Conservation (phyloP, 805 yeast genomes). For the Sugiyamaella valdiviana region DNA sequence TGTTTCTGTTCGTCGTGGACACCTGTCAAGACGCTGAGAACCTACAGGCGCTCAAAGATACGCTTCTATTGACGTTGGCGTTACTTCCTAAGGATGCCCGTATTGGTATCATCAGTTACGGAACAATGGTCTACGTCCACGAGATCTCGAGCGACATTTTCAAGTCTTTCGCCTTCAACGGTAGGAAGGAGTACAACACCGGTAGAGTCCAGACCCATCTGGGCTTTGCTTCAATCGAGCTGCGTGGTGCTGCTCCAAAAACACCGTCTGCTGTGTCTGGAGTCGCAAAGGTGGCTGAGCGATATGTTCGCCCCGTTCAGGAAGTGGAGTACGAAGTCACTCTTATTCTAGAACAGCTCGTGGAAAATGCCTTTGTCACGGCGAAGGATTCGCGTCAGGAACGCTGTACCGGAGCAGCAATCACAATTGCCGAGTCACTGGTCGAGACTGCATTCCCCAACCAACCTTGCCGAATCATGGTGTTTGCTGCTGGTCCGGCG, state of each 20-base stretch:
- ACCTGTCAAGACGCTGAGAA: constrained; percentile 83
- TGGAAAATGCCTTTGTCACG: constrained; percentile 76
- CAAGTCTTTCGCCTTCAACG: constrained; percentile 76
- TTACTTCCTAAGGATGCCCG: constrained; percentile 83
- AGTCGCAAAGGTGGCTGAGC: constrained; percentile 26
- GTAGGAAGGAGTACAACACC: constrained; percentile 67
- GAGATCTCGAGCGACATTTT: constrained; percentile 65
- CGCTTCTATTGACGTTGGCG: constrained; percentile 66
- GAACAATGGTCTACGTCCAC: constrained; percentile 83
- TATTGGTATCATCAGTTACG: constrained; percentile 83
- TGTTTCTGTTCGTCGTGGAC: constrained; percentile 79
- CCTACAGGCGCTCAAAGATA: constrained; percentile 73
- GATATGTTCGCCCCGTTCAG: constrained; percentile 62
- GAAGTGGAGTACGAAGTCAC: constrained; percentile 74
- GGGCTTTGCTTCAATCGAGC: constrained; percentile 36
- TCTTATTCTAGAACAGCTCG: constrained; percentile 61
- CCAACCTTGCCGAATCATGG: constrained; percentile 71
- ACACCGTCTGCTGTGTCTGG: constrained; percentile 2
- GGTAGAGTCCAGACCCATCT: constrained; percentile 53
- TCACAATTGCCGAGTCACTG: constrained; percentile 68
- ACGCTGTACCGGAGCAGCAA: constrained; percentile 82
- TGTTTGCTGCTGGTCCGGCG: constrained; percentile 86
- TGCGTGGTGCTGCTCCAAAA: constrained; percentile 16
- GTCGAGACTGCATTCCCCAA: constrained; percentile 67
- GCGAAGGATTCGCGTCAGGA: constrained; percentile 64